Conservation (phyloP, 371 early-diverging fungal species). For the Mucor sp. region DNA sequence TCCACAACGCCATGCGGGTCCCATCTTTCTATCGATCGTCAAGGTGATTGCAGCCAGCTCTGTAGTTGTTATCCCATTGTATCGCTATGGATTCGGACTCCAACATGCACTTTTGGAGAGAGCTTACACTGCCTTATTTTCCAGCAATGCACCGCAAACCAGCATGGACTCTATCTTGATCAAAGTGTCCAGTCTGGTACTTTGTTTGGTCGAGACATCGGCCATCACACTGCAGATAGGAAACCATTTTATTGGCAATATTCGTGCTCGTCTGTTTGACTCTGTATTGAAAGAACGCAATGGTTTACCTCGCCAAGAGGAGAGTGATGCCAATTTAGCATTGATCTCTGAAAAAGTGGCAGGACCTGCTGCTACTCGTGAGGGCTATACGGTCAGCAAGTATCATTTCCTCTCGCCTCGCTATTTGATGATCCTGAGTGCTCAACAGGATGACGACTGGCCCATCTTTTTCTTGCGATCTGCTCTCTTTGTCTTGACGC, state of each 20-base stretch:
- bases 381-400: neutral
- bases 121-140: conserved; percentile 4
- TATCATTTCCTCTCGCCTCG: conserved; percentile 31
- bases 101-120: conserved; percentile 17
- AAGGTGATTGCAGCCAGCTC: conserved; percentile 37
- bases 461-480: conserved; percentile 25
- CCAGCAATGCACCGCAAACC: neutral
- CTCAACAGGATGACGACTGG: conserved; percentile 32
- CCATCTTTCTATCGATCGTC: conserved; percentile 35
- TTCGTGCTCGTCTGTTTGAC: conserved; percentile 40
- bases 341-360: conserved; percentile 11
- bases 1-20: conserved; percentile 26
- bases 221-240: conserved; percentile 25
- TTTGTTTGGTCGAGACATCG: conserved; percentile 34
- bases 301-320: conserved; percentile 10
- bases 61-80: conserved; percentile 29
- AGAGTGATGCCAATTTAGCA: neutral
- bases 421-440: conserved; percentile 33
- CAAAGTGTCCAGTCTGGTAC: conserved; percentile 16
- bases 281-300: conserved; percentile 31
- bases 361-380: conserved; percentile 6
- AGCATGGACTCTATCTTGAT: neutral
- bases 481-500: conserved; percentile 29
- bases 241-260: conserved; percentile 29
- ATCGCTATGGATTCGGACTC: conserved; percentile 29